Evolutionary conservation across 441 rosid genomes (phyloP), one percentile per base, ranked within the genome.

Genomic region (Daphne laureola): DNA sequence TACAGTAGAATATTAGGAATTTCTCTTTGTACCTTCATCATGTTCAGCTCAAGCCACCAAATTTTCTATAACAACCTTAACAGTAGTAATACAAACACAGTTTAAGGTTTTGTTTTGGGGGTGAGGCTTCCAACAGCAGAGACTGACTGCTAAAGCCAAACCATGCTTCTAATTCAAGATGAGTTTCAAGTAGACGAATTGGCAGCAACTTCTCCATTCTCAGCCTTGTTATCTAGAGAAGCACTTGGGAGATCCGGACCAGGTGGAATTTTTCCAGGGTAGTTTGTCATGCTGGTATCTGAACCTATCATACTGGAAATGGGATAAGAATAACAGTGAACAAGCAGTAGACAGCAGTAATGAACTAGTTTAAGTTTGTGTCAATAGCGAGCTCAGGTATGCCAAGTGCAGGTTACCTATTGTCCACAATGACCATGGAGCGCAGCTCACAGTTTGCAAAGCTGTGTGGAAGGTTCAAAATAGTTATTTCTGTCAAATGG

Each of bases 381-480:
- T 0, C 36, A 58, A 35, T 15, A 11, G 12, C 44, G 31, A 51
- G 23, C 25, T 3, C 25, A 21, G 25, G 25, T 21, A 18, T 18
- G 23, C 23, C 38, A 46, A 25, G 38, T 43, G 23, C 17, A 64
- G 31, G 68, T 67, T 59, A 81, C 98, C 88, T 73, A 72, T 67
- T 81, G 66, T 92, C 94, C 0, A 79, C 82, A 25, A 92, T 81
- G 71, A 88, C 78, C 95, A 86, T 75, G 46, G 98, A 88, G 38
- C 96, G 93, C 40, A 88, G 93, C 78, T 92, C 96, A 11, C 97
- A 92, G 54, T 89, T 92, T 8, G 92, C 78, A 72, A 84, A 92
- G 74, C 98, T 92, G 92, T 64, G 59, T 44, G 52, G 40, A 26
- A n/a, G 51, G 41, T 8, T 21, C 11, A 31, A 17, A 47, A 4